Evolutionary conservation across 1,284 basidiomycete species (phyloP).

Genomic region (Sporisorium exsertum): DNA sequence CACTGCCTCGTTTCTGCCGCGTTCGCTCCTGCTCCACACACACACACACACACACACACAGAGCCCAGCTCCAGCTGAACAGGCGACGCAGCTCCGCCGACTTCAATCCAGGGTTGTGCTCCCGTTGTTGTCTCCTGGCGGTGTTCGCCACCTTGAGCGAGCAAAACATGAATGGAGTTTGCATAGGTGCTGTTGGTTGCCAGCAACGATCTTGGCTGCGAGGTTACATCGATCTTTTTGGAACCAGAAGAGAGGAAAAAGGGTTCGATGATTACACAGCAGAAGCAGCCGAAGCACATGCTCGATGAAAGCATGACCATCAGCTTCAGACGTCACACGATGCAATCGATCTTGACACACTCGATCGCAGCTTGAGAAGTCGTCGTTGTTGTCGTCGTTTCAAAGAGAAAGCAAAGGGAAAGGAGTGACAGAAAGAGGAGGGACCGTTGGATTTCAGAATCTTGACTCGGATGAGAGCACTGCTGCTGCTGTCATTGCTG

Average conservation of each 20-base stretch:
- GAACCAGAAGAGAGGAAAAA: neutral
- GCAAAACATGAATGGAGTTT: neutral
- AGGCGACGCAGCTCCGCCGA: neutral
- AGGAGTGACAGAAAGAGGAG: neutral
- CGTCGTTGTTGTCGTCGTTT: neutral
- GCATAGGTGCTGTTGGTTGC: neutral
- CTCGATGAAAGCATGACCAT: neutral
- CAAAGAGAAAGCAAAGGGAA: neutral
- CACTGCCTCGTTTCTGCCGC: neutral
- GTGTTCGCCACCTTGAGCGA: neutral
- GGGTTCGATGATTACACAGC: slow-evolving; percentile 1
- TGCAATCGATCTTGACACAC: neutral
- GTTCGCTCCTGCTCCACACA: no score
- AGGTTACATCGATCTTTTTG: neutral
- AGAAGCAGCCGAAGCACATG: neutral
- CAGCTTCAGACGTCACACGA: neutral
- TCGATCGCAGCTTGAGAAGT: neutral
- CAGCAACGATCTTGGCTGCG: neutral
- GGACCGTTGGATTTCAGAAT: no score
- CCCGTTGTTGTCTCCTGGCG: neutral
- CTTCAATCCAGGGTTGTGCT: neutral
- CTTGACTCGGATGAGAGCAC: no score
- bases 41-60: no score
- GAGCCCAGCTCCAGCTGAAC: no score
- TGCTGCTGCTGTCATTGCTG: no score